Percentiles rank a stretch among this genome's conserved stretches.
Evolutionary conservation across 2,329 filamentous ascomycete species (phyloP).

Genomic region (Didymella sp.): DNA sequence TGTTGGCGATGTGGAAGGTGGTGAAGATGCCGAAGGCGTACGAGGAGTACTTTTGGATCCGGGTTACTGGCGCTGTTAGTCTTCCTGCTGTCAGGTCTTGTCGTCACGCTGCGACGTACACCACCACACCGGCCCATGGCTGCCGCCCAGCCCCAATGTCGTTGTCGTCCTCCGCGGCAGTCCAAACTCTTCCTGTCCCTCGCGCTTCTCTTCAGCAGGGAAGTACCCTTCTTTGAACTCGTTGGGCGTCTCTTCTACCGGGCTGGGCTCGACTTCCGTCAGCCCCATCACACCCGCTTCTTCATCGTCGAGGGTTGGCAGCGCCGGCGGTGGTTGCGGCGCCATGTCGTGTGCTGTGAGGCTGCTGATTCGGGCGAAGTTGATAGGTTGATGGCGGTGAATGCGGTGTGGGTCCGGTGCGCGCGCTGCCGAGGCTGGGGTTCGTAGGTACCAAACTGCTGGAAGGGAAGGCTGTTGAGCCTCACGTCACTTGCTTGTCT

Average conservation of each 20-base stretch:
- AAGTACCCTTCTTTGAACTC: conserved; percentile 61
- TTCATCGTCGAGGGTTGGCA: conserved; percentile 17
- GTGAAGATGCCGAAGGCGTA: conserved; percentile 62
- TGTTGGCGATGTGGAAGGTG: conserved; percentile 59
- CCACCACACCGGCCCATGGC: conserved; percentile 78
- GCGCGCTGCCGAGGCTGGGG: conserved; percentile 1
- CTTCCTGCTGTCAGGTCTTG: neutral
- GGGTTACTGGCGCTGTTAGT: conserved; percentile 62
- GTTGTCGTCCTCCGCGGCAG: conserved; percentile 23
- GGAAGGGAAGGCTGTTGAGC: conserved; percentile 3
- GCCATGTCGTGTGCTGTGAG: conserved; percentile 16
- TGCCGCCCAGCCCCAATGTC: conserved; percentile 60
- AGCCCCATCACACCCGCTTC: conserved; percentile 68
- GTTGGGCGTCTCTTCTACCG: conserved; percentile 67
- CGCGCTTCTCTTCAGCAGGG: conserved; percentile 23
- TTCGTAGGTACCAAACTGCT: neutral
- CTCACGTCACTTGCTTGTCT: neutral
- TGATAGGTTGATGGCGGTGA: conserved; percentile 34
- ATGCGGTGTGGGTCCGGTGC: conserved; percentile 14
- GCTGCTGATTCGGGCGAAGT: conserved; percentile 41
- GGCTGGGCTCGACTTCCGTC: conserved; percentile 80
- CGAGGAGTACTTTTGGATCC: conserved; percentile 86
- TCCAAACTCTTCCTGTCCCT: conserved; percentile 15
- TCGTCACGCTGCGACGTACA: conserved; percentile 58
- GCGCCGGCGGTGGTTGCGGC: conserved; percentile 6